Percentiles rank a stretch among this genome's conserved stretches.
Evolutionary conservation across 805 yeast genomes (phyloP).

Genomic region (Brettanomyces anomalus): DNA sequence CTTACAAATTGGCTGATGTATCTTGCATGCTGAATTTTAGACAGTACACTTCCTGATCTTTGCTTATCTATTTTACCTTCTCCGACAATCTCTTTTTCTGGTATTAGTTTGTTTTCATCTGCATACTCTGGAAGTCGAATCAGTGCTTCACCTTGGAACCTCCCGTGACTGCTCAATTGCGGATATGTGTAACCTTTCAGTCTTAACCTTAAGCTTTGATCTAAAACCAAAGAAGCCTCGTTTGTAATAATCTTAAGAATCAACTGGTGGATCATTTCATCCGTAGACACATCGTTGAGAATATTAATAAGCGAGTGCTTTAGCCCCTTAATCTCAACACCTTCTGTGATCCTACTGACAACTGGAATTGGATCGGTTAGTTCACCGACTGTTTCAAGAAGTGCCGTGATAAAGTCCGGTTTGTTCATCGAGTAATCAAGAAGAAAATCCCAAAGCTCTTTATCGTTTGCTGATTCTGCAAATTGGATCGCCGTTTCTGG

Average conservation of each 20-base stretch:
- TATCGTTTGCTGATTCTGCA: constrained; percentile 57
- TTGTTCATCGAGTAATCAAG: constrained; percentile 60
- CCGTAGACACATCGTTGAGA: constrained; percentile 52
- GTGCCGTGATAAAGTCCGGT: constrained; percentile 68
- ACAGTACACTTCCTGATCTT: too few relatives aligned
- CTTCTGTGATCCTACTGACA: constrained; percentile 51
- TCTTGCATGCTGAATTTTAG: too few relatives aligned
- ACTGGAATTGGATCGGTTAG: constrained; percentile 63
- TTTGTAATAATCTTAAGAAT: constrained; percentile 44
- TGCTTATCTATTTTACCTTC: too few relatives aligned
- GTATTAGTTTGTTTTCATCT: too few relatives aligned
- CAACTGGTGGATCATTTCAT: constrained; percentile 41
- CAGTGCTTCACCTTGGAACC: not conserved
- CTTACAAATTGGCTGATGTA: too few relatives aligned
- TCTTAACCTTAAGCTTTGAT: constrained; percentile 20
- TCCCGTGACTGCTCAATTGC: constrained; percentile 15
- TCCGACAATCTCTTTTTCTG: too few relatives aligned
- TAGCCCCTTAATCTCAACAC: constrained; percentile 57
- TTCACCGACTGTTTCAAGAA: constrained; percentile 61
- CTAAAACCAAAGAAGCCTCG: constrained; percentile 36
- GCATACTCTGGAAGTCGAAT: too few relatives aligned
- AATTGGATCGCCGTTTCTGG: constrained; percentile 76
- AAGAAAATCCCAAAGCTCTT: constrained; percentile 74
- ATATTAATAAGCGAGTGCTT: constrained; percentile 52
- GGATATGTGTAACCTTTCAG: constrained; percentile 26